Evolutionary conservation across 129 eudicot genomes (phyloP), one percentile per base, ranked within the genome.

Genomic region (Heracleum sosnowskyi): DNA sequence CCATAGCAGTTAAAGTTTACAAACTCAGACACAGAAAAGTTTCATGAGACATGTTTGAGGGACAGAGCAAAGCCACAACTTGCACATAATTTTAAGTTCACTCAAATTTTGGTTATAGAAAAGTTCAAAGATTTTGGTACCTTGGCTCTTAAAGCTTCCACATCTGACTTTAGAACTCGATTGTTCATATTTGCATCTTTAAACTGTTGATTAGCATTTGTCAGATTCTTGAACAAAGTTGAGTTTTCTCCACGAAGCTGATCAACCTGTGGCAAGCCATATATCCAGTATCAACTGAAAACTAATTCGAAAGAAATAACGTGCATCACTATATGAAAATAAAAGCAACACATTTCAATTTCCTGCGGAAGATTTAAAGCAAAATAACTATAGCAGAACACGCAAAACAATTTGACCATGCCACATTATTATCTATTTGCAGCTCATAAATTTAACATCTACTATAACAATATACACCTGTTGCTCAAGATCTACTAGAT

Each of bases 91-190:
- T 37, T 37, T 2, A n/a, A n/a, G n/a, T n/a, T n/a, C n/a, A n/a
- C 34, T 63, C 34, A 12, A 63, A 12, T 12, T 28, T 62, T 12
- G 13, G 70, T 29, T 29, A 0, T 29, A 28, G 34, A 26, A 5
- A 69, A 69, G 44, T 35, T 69, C n/a, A 33, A 36, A 69, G 73
- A 69, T 33, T 22, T 39, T 26, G 40, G 73, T 87, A 94, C 98
- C 96, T 95, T 95, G 57, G 98, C 98, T 90, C 98, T 86, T 84
- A 95, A 83, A 62, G 97, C 98, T 88, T 90, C 97, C 39, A 95
- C 98, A 36, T 95, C 94, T 11, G 98, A 87, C 80, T 90, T 91
- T 36, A 95, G 98, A 78, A 95, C 98, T 47, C 96, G 82, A 77
- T 95, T 91, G 74, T 95, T 92, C 11, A 93, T 95, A 34, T 86